These are phyloP conservation scores for Pyrenula aspistea DNA, from an alignment of 495 filamentous ascomycete species.

Conservation along the genomic window DNA sequence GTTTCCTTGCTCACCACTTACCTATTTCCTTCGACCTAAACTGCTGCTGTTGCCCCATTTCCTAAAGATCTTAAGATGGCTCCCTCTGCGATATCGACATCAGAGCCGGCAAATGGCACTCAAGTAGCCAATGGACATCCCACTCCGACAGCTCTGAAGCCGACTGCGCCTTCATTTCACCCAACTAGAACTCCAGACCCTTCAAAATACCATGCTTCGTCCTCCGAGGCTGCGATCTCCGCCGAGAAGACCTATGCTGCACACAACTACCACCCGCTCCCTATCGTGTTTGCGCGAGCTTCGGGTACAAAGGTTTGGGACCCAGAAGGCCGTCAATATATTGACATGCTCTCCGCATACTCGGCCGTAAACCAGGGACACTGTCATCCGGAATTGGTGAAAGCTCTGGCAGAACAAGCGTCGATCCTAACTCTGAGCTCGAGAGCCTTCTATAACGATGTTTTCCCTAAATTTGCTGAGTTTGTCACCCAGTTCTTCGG, in stretches of 20 bases:
- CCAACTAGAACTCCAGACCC: conserved; percentile 28
- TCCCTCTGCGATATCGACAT: neutral
- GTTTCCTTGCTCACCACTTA: too few relatives aligned
- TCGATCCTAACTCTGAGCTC: conserved; percentile 84
- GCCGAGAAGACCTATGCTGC: conserved; percentile 78
- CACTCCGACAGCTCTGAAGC: conserved; percentile 24
- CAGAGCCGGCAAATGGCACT: conserved; percentile 11
- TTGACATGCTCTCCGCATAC: conserved; percentile 97
- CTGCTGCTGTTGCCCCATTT: too few relatives aligned
- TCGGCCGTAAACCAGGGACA: conserved; percentile 97
- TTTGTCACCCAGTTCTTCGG: conserved; percentile 81
- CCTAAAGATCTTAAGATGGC: too few relatives aligned
- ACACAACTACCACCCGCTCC: conserved; percentile 98
- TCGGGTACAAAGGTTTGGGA: conserved; percentile 88
- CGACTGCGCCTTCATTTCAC: conserved; percentile 39
- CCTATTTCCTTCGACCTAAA: too few relatives aligned
- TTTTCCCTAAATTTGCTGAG: conserved; percentile 92
- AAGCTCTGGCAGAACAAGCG: conserved; percentile 82
- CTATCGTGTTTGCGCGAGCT: conserved; percentile 77
- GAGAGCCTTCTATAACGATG: conserved; percentile 96
- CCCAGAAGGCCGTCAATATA: conserved; percentile 90
- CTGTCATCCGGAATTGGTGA: conserved; percentile 91
- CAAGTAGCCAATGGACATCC: conserved; percentile 14
- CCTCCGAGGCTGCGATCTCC: conserved; percentile 67
- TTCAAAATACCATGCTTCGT: conserved; percentile 62